phyloP scores from a whole-genome alignment of 371 early-diverging fungal genomes.

The Rhizopus microsporus region DNA sequence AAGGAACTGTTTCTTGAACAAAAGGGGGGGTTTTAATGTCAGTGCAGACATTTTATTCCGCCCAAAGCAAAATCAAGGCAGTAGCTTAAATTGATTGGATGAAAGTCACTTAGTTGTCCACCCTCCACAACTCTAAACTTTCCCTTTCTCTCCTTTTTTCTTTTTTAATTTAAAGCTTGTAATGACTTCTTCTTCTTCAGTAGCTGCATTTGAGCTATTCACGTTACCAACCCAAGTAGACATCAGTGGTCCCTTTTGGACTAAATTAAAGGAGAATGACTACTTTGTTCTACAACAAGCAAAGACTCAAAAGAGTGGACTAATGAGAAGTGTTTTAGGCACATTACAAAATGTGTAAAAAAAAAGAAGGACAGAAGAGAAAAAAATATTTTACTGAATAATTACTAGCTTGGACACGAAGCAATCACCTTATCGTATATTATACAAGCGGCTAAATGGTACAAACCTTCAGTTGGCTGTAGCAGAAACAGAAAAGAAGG shows the following conservation, averaged over 20 bases:
- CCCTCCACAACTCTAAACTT: too few species aligned
- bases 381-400: background rate
- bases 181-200: slow-evolving; percentile 11
- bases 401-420: slow-evolving; percentile 80
- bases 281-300: slow-evolving; percentile 75
- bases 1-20: too few species aligned
- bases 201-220: slow-evolving; percentile 37
- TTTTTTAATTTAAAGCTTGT: background rate
- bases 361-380: background rate
- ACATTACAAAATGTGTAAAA: slow-evolving; percentile 81
- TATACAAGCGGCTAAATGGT: slow-evolving; percentile 65
- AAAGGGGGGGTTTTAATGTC: too few species aligned
- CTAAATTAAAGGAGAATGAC: slow-evolving; percentile 57
- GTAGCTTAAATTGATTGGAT: background rate
- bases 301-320: slow-evolving; percentile 55
- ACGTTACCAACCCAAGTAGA: slow-evolving; percentile 43
- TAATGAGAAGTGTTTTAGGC: slow-evolving; percentile 73
- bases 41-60: too few species aligned
- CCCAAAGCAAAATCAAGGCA: background rate
- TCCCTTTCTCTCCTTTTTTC: slow-evolving; percentile 1
- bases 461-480: slow-evolving; percentile 66
- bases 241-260: slow-evolving; percentile 57
- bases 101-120: background rate
- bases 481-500: slow-evolving; percentile 79
- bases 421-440: slow-evolving; percentile 90